Base-by-base conservation (phyloP, 768 basidiomycete genomes). In the Strobilomyces dryophilus region DNA sequence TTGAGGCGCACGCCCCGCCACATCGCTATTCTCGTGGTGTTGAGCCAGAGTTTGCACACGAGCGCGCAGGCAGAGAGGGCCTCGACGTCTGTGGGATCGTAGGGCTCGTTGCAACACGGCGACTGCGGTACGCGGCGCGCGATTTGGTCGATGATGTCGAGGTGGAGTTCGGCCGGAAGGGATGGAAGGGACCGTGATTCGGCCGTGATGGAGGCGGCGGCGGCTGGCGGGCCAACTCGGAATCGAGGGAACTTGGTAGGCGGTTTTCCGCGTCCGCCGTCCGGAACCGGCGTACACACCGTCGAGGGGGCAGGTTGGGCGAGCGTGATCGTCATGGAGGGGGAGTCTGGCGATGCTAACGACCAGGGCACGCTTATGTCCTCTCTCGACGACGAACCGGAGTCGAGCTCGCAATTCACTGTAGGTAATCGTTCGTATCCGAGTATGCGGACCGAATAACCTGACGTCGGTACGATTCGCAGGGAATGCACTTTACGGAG, bases 1-100 rank as follows among this genome's bases (percentile, higher is more conserved):
- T 50, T 54, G 29, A 69, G 42, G n/a, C 65, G 57, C 29, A 67
- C 57, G 14, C 51, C 21, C 8, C 43, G 27, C 67, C 67, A 68
- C 54, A 69, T 57, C 29, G 55, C 45, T 1, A 42, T 49, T 29
- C 69, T 56, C 18, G 69, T 62, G 0, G 54, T 60, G 20, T 57
- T 56, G 17, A 71, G 26, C 67, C 67, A 68, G 24, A 67, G 57
- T 18, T 65, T 68, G 63, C 59, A 69, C 21, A 69, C 69, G 2
- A 69, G 61, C 11, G 69, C 61, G 32, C 69, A 71, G 17, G 54
- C 27, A 24, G 55, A 57, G 42, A 68, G 64, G 1, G 56, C 54
- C 7, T 49, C 43, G 40, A 66, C 41, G 50, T 71, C 52, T 8
- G 42, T 20, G 1, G 52, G 61, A 39, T 57, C 59, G 24, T 55